phyloP scores from a whole-genome alignment of 2,329 filamentous ascomycete species.

The Didymellaceae sp. region DNA sequence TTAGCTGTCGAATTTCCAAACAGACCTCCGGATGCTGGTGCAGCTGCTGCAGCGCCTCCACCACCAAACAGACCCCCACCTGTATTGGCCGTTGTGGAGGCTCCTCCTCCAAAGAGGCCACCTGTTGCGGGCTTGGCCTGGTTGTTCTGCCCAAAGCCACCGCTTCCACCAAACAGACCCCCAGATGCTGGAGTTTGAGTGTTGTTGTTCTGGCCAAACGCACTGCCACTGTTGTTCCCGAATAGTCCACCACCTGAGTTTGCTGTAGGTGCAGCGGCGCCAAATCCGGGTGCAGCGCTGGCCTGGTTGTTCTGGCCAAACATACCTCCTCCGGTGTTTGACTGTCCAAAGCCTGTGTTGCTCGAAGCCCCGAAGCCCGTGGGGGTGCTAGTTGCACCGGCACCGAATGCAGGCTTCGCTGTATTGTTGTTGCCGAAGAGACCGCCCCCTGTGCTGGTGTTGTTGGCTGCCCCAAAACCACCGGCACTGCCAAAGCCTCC shows the following conservation, averaged over 20 bases:
- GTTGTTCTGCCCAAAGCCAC: constrained; percentile 48
- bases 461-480: constrained; percentile 40
- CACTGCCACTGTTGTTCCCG: constrained; percentile 32
- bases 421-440: constrained; percentile 58
- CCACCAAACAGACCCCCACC: constrained; percentile 43
- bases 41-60: constrained; percentile 39
- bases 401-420: constrained; percentile 45
- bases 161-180: constrained; percentile 51
- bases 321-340: constrained; percentile 40
- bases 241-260: constrained; percentile 40
- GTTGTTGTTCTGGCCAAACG: constrained; percentile 44
- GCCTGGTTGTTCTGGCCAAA: constrained; percentile 44
- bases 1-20: constrained; percentile 54
- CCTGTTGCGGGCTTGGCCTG: constrained; percentile 49
- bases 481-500: constrained; percentile 40
- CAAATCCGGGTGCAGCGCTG: constrained; percentile 37
- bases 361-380: constrained; percentile 38
- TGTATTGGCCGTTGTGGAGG: constrained; percentile 33
- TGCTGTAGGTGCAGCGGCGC: constrained; percentile 33
- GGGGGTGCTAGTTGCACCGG: constrained; percentile 35
- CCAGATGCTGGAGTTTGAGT: constrained; percentile 35
- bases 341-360: constrained; percentile 36
- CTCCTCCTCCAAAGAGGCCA: constrained; percentile 44
- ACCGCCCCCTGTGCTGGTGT: constrained; percentile 41
- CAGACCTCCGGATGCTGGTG: constrained; percentile 54